Percentiles rank a stretch among this genome's conserved stretches.
These are phyloP conservation scores for Fusarium pseudograminearum DNA, from an alignment of 2,329 filamentous ascomycete genomes.

Conservation along the genomic window DNA sequence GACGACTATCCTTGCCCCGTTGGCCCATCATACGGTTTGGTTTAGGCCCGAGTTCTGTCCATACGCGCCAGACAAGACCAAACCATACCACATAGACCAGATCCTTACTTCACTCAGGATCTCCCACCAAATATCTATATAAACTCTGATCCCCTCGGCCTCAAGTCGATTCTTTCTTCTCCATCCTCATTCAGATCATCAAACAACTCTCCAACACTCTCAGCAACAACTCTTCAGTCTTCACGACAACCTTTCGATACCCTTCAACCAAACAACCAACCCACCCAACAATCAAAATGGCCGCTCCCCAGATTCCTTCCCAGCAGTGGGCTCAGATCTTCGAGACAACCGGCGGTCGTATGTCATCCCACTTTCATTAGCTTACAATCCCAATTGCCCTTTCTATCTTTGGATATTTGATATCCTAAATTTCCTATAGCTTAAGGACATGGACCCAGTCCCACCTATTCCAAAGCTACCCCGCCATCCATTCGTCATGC, in stretches of 20 bases:
- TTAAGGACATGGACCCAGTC: conserved; percentile 20
- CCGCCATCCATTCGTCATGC: conserved; percentile 33
- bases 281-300: conserved; percentile 46
- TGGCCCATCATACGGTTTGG: conserved; percentile 48
- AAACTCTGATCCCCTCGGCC: conserved; percentile 45
- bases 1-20: conserved; percentile 42
- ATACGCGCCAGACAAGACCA: conserved; percentile 28
- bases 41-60: conserved; percentile 42
- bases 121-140: conserved; percentile 45
- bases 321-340: conserved; percentile 94
- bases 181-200: conserved; percentile 49
- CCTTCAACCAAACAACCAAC: conserved; percentile 26
- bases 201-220: conserved; percentile 42
- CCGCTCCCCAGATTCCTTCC: conserved; percentile 70
- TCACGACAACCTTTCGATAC: conserved; percentile 43
- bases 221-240: conserved; percentile 37
- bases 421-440: conserved; percentile 5
- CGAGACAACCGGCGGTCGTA: conserved; percentile 81
- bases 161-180: conserved; percentile 39
- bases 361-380: conserved; percentile 48
- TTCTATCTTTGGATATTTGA: conserved; percentile 18
- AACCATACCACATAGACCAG: conserved; percentile 25
- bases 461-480: conserved; percentile 29
- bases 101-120: conserved; percentile 39
- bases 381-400: conserved; percentile 17